Conservation (phyloP, 805 yeast species). For the Zygosaccharomyces bailii region DNA sequence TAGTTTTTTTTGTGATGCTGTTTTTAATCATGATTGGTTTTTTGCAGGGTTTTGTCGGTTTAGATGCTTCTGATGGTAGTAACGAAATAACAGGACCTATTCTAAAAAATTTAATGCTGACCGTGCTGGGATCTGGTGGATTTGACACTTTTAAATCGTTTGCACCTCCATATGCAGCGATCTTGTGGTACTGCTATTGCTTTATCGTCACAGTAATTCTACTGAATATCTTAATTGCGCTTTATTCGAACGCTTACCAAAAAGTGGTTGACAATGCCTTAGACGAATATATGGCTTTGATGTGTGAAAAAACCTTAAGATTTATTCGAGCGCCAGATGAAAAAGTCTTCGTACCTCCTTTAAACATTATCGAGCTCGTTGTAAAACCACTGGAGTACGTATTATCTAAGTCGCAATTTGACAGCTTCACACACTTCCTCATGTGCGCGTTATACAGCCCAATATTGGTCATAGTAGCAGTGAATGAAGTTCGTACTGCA, state of each 20-base stretch:
- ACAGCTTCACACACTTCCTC: conserved; percentile 47
- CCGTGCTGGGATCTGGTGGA: conserved; percentile 72
- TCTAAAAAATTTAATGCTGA: conserved; percentile 60
- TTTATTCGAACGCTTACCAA: conserved; percentile 80
- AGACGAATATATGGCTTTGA: conserved; percentile 79
- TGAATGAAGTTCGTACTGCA: conserved; percentile 64
- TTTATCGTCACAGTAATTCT: conserved; percentile 72
- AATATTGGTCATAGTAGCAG: conserved; percentile 53
- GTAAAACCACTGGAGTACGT: conserved; percentile 45
- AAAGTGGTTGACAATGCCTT: conserved; percentile 77
- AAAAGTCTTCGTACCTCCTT: conserved; percentile 80
- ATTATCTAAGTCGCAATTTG: conserved; percentile 33
- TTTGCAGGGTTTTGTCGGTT: conserved; percentile 80
- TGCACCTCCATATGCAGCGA: conserved; percentile 82
- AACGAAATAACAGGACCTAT: conserved; percentile 68
- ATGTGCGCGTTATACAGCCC: conserved; percentile 72
- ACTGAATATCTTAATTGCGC: conserved; percentile 79
- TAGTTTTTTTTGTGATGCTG: conserved; percentile 75
- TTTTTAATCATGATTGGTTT: conserved; percentile 72
- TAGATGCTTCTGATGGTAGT: conserved; percentile 84
- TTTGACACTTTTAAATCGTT: conserved; percentile 66
- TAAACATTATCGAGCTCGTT: conserved; percentile 66
- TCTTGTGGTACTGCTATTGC: conserved; percentile 72
- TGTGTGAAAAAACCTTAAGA: conserved; percentile 77
- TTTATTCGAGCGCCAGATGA: conserved; percentile 87